A percentile compares a stretch with the other conserved stretches of the same genome.
phyloP scores from a whole-genome alignment of 2,329 filamentous ascomycete genomes.

The Fusarium kyushuense region DNA sequence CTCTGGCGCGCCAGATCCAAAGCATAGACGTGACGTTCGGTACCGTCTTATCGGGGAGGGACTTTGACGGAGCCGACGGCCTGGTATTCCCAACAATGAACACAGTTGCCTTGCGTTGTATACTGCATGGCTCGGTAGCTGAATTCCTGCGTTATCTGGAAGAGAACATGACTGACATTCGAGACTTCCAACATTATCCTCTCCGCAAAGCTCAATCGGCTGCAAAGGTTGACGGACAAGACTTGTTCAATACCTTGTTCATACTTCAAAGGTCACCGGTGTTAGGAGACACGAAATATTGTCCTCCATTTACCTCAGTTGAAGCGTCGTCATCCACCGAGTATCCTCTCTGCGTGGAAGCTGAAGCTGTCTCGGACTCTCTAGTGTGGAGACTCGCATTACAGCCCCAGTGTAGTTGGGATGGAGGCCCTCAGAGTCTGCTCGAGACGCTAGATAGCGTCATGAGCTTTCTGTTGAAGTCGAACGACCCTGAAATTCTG shows the following conservation, averaged over 20 bases:
- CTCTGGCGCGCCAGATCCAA: slow-evolving; percentile 71
- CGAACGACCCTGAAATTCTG: slow-evolving; percentile 64
- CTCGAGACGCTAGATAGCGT: slow-evolving; percentile 70
- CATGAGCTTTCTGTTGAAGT: slow-evolving; percentile 66
- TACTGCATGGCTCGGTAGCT: slow-evolving; percentile 75
- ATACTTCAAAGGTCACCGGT: slow-evolving; percentile 61
- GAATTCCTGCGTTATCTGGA: slow-evolving; percentile 81
- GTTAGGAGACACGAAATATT: background rate
- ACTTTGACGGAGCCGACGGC: slow-evolving; percentile 74
- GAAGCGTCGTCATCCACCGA: slow-evolving; percentile 77
- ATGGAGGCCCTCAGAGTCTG: slow-evolving; percentile 61
- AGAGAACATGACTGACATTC: slow-evolving; percentile 72
- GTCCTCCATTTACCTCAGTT: slow-evolving; percentile 70
- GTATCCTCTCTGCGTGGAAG: slow-evolving; percentile 84
- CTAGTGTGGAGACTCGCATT: slow-evolving; percentile 80
- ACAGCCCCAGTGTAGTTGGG: slow-evolving; percentile 66
- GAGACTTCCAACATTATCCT: slow-evolving; percentile 81
- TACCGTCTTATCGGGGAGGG: slow-evolving; percentile 85
- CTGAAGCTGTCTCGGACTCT: slow-evolving; percentile 69
- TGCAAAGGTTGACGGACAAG: slow-evolving; percentile 51
- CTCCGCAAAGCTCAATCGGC: slow-evolving; percentile 74
- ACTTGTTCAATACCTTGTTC: slow-evolving; percentile 68
- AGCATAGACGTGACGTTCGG: slow-evolving; percentile 85
- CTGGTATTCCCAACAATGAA: slow-evolving; percentile 94
- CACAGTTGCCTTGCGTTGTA: slow-evolving; percentile 79